A percentile compares a stretch with the other conserved stretches of the same genome.
These are phyloP conservation scores for Coemansia brasiliensis DNA, from an alignment of 192 early-diverging fungal species.

Conservation along the genomic window DNA sequence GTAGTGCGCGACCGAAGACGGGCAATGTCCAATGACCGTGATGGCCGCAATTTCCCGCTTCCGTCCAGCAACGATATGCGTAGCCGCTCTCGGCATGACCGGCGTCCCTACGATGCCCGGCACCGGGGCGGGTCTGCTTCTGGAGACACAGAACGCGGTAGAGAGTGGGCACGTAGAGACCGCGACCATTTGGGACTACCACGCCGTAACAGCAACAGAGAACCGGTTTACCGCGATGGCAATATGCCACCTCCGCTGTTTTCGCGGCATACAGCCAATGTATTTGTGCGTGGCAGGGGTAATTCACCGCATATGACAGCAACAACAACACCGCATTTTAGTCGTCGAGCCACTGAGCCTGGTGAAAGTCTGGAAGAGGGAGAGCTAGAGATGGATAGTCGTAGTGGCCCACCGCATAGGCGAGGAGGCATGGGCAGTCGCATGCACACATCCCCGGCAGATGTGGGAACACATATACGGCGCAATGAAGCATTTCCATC, in stretches of 20 bases:
- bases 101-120: conserved; percentile 19
- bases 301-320: conserved; percentile 3
- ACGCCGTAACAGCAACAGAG: conserved; percentile 8
- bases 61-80: conserved; percentile 2
- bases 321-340: conserved; percentile 12
- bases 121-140: conserved; percentile 12
- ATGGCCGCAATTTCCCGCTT: conserved; percentile 6
- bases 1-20: conserved; percentile 18
- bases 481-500: conserved; percentile 3
- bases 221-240: conserved; percentile 4
- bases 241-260: conserved; percentile 13
- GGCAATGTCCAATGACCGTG: conserved; percentile 16
- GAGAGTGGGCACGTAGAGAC: conserved; percentile 7
- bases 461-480: not conserved
- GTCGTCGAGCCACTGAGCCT: conserved; percentile 27
- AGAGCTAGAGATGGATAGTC: conserved; percentile 34
- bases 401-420: conserved; percentile 5
- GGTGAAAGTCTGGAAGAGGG: conserved; percentile 38
- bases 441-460: conserved; percentile 12
- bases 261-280: conserved; percentile 14
- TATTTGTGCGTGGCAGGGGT: conserved; percentile 8
- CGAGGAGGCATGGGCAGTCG: conserved; percentile 12
- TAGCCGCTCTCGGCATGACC: conserved; percentile 12
- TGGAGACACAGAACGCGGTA: conserved; percentile 5
- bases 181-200: conserved; percentile 11